Conservation (phyloP, 768 basidiomycete species). For the Mycena galopus region DNA sequence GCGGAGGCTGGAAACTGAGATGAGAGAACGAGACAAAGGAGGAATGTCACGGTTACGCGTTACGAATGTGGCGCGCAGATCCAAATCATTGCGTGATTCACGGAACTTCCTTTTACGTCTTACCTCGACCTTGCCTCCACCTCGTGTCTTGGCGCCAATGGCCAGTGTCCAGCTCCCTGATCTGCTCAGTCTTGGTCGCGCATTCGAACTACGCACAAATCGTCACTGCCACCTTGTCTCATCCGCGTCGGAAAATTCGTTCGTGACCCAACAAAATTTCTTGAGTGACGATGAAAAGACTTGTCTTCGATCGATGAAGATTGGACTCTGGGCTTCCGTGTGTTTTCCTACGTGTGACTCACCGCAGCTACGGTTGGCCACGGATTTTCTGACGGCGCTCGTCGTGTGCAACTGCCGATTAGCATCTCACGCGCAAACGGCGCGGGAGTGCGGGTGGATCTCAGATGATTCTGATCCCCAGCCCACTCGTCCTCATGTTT, state of each 20-base stretch:
- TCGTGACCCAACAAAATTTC: constrained; percentile 40
- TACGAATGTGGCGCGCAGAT: too few relatives aligned
- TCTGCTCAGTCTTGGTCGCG: constrained; percentile 48
- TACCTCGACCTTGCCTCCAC: too few relatives aligned
- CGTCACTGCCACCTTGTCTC: constrained; percentile 50
- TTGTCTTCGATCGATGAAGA: constrained; percentile 47
- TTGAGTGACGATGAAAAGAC: constrained; percentile 46
- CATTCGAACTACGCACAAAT: constrained; percentile 56
- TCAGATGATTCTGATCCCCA: too few relatives aligned
- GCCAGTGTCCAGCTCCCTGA: constrained; percentile 56
- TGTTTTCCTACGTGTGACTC: constrained; percentile 72
- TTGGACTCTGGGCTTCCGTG: constrained; percentile 68
- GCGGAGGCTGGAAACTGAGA: too few relatives aligned
- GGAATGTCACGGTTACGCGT: too few relatives aligned
- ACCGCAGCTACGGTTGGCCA: constrained; percentile 65
- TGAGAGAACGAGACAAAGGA: too few relatives aligned
- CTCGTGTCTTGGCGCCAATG: too few relatives aligned
- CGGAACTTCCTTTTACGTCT: too few relatives aligned
- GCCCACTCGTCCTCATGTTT: constrained; percentile 30
- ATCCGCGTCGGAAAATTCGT: constrained; percentile 49
- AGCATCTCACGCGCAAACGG: constrained; percentile 29
- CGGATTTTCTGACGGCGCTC: constrained; percentile 63
- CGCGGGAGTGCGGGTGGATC: constrained; percentile 39
- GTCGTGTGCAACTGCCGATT: constrained; percentile 51
- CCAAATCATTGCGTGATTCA: too few relatives aligned